Percentiles rank a stretch among this genome's conserved stretches.
Evolutionary conservation across 495 filamentous ascomycete species (phyloP).

Genomic region (Lasiosphaeria miniovina): DNA sequence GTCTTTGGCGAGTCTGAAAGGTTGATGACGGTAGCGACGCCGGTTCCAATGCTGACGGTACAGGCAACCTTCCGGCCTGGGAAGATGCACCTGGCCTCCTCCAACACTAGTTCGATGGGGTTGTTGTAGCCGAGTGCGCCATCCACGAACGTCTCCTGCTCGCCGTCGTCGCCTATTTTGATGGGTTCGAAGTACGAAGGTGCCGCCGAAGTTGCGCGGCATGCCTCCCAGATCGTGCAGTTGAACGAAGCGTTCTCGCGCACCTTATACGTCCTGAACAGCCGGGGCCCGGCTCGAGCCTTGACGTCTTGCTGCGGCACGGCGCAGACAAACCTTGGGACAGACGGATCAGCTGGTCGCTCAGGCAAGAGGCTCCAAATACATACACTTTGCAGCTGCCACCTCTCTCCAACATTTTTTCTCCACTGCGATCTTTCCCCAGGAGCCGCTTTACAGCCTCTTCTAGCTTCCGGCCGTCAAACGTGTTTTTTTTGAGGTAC

Average conservation of each 20-base stretch:
- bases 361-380: neutral
- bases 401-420: neutral
- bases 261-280: slow-evolving; percentile 8
- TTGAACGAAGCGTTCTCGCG: slow-evolving; percentile 8
- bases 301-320: slow-evolving; percentile 5
- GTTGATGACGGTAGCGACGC: neutral
- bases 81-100: slow-evolving; percentile 14
- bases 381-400: slow-evolving; percentile 7
- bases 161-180: neutral
- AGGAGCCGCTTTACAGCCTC: slow-evolving; percentile 4
- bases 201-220: slow-evolving; percentile 8
- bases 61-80: slow-evolving; percentile 1
- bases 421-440: slow-evolving; percentile 4
- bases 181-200: slow-evolving; percentile 12
- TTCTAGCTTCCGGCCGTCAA: slow-evolving; percentile 1
- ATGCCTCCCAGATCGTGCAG: slow-evolving; percentile 9
- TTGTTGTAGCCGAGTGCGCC: slow-evolving; percentile 20
- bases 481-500: slow-evolving; percentile 6
- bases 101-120: slow-evolving; percentile 14
- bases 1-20: slow-evolving; percentile 9
- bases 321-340: slow-evolving; percentile 3
- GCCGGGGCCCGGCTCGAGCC: slow-evolving; percentile 5
- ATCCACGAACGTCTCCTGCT: slow-evolving; percentile 18
- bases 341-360: neutral
- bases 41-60: slow-evolving; percentile 19